A percentile compares a stretch with the other conserved stretches of the same genome.
phyloP scores from a whole-genome alignment of 179 eudicot species.

The Spergularia azorica region DNA sequence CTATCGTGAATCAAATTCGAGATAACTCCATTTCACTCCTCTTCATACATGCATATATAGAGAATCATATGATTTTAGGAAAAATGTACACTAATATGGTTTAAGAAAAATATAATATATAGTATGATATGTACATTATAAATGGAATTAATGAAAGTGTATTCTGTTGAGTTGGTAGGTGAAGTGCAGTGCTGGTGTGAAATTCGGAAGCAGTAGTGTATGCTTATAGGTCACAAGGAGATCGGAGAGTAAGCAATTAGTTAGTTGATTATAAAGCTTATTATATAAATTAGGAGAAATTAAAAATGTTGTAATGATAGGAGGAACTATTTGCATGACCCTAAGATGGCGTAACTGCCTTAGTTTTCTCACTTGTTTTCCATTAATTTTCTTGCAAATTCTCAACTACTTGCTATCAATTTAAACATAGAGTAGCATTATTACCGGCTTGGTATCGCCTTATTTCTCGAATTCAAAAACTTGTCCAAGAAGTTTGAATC shows the following conservation, averaged over 20 bases:
- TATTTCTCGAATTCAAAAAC: not conserved
- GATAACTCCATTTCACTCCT: not conserved
- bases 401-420: slow-evolving; percentile 27
- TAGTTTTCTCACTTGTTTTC: slow-evolving; percentile 25
- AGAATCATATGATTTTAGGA: not conserved
- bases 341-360: slow-evolving; percentile 53
- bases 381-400: slow-evolving; percentile 18
- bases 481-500: too few species aligned
- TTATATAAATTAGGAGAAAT: not conserved
- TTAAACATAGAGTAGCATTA: not conserved
- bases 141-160: slow-evolving; percentile 8
- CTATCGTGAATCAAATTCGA: not conserved
- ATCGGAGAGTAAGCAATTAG: not conserved
- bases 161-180: slow-evolving; percentile 66
- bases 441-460: not conserved
- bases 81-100: not conserved
- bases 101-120: not conserved
- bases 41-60: not conserved
- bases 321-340: slow-evolving; percentile 61
- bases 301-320: slow-evolving; percentile 27
- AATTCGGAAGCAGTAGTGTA: slow-evolving; percentile 17
- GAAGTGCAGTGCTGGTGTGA: slow-evolving; percentile 64
- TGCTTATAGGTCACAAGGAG: too few species aligned
- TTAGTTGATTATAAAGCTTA: not conserved
- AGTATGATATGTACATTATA: slow-evolving; percentile 6